Conservation (phyloP, 2,329 filamentous ascomycete species). For the Seiridium unicorne region DNA sequence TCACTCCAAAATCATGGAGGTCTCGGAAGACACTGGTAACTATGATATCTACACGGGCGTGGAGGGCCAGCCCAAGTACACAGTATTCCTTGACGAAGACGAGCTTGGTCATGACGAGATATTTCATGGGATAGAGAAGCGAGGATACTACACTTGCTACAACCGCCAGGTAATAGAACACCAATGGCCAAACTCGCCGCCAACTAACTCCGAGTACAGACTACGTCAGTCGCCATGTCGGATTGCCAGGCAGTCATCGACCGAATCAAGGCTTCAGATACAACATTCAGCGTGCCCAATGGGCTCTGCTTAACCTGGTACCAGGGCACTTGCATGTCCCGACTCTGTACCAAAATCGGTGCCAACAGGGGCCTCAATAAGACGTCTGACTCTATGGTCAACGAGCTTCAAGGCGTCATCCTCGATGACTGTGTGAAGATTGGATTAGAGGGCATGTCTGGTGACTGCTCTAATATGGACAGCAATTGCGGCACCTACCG, state of each 20-base stretch:
- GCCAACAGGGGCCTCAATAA: neutral
- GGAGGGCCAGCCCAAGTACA: neutral
- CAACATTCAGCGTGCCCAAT: neutral
- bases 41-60: neutral
- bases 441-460: conserved; percentile 7
- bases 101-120: neutral
- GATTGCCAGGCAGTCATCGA: conserved; percentile 10
- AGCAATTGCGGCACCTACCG: conserved; percentile 9
- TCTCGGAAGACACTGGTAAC: neutral
- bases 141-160: conserved; percentile 10
- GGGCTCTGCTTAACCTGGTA: conserved; percentile 10
- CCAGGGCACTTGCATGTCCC: conserved; percentile 9
- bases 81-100: neutral
- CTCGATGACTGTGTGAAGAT: neutral
- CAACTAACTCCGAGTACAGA: neutral
- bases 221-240: neutral
- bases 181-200: neutral
- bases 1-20: neutral
- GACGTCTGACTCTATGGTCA: conserved; percentile 3
- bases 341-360: conserved; percentile 6
- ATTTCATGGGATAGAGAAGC: neutral
- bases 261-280: neutral
- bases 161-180: neutral
- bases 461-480: conserved; percentile 9
- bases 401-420: conserved; percentile 2